These are phyloP conservation scores for Microbotryum saponariae DNA, from an alignment of 1,284 basidiomycete species.

Conservation along the genomic window DNA sequence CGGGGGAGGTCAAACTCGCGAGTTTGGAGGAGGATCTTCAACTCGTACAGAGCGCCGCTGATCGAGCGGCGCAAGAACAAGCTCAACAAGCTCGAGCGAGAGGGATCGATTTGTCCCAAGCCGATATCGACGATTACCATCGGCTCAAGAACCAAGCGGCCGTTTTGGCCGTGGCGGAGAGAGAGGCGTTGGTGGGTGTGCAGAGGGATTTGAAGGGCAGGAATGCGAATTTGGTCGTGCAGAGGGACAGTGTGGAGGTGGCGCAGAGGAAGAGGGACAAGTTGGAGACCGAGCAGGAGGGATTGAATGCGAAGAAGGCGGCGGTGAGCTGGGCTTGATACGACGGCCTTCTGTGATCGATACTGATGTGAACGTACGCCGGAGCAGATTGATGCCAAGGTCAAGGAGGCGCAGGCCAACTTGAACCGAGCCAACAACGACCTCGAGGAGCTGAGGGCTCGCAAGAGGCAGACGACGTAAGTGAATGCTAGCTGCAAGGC, in stretches of 20 bases:
- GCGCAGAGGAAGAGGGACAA: conserved; percentile 54
- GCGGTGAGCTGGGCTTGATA: conserved; percentile 47
- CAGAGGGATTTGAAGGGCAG: conserved; percentile 74
- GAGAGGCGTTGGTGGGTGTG: conserved; percentile 73
- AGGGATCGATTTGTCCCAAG: conserved; percentile 70
- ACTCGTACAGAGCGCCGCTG: conserved; percentile 60
- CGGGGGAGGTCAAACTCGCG: conserved; percentile 56
- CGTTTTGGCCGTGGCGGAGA: conserved; percentile 64
- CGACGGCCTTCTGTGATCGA: neutral
- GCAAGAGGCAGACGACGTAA: conserved; percentile 15
- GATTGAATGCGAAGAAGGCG: conserved; percentile 53
- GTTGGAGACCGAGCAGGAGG: conserved; percentile 55
- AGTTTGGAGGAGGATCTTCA: conserved; percentile 58
- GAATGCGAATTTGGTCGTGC: conserved; percentile 52
- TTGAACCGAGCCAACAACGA: conserved; percentile 61
- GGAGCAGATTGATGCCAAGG: conserved; percentile 31
- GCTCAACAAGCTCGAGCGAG: conserved; percentile 58
- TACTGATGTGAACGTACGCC: neutral
- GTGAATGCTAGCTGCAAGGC: neutral
- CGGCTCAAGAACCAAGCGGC: conserved; percentile 66
- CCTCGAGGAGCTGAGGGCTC: conserved; percentile 7
- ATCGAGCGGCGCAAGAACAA: conserved; percentile 52
- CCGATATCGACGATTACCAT: conserved; percentile 80
- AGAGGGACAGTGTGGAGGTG: conserved; percentile 56
- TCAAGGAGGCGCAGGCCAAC: conserved; percentile 62